Percentiles rank a stretch among this genome's conserved stretches.
Evolutionary conservation across 371 early-diverging fungal genomes (phyloP).

Genomic region (Caulochytrium protostelioides): DNA sequence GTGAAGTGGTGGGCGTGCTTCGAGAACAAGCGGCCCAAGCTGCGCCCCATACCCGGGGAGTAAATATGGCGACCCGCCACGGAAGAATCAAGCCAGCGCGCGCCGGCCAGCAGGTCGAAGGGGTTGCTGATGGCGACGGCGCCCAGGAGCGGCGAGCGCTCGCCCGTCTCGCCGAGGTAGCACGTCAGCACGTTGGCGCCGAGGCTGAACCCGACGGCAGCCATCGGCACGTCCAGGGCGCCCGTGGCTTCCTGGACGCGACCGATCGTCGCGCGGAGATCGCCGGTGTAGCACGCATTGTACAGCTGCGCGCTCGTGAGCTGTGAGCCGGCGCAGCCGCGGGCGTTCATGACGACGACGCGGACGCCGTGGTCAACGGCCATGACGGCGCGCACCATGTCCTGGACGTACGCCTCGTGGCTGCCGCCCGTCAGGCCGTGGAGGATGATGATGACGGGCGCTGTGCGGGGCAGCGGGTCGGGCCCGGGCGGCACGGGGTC

Average conservation of each 20-base stretch:
- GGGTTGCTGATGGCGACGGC: constrained; percentile 70
- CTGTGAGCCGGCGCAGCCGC: constrained; percentile 60
- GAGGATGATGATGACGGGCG: constrained; percentile 35
- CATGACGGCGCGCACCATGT: constrained; percentile 36
- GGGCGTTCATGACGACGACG: constrained; percentile 62
- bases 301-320: constrained; percentile 51
- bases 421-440: constrained; percentile 80
- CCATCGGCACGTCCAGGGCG: constrained; percentile 39
- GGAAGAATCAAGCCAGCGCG: constrained; percentile 17
- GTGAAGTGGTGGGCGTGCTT: constrained; percentile 14
- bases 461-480: no score
- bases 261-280: constrained; percentile 38
- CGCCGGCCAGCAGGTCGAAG: constrained; percentile 30
- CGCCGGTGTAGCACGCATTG: constrained; percentile 61
- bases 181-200: constrained; percentile 75
- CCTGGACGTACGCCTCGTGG: constrained; percentile 65
- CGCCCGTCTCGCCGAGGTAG: constrained; percentile 69
- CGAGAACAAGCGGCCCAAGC: constrained; percentile 35
- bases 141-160: constrained; percentile 45
- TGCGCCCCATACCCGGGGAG: constrained; percentile 42
- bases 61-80: constrained; percentile 39
- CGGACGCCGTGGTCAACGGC: constrained; percentile 28
- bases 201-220: constrained; percentile 66
- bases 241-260: constrained; percentile 24
- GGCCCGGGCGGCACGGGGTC: constrained; percentile 15